phyloP scores from a whole-genome alignment of 202 grass and related monocot genomes.

The Panicum virgatum region DNA sequence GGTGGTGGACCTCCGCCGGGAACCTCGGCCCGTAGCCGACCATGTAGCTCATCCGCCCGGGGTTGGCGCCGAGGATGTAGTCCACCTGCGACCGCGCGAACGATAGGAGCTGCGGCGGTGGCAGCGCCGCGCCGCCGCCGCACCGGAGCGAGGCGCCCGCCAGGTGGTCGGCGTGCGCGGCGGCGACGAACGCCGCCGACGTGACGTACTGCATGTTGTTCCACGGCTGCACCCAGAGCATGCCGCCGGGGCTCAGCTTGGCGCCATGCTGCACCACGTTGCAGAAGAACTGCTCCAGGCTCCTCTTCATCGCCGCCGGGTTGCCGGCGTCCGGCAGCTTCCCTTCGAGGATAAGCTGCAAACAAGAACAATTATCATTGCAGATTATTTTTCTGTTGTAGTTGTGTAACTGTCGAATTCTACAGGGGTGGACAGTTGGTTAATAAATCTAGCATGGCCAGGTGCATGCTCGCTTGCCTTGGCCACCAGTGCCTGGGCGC shows the following conservation, averaged over 20 bases:
- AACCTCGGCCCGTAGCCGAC: constrained; percentile 54
- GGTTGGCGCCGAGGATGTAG: constrained; percentile 84
- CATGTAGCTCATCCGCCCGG: constrained; percentile 72
- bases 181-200: constrained; percentile 47
- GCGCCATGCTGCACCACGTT: constrained; percentile 48
- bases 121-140: constrained; percentile 23
- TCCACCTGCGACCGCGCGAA: constrained; percentile 58
- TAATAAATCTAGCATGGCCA: background rate
- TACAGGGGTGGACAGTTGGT: too few relatives aligned
- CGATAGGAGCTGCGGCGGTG: constrained; percentile 43
- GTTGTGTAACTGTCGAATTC: background rate
- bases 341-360: constrained; percentile 41
- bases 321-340: constrained; percentile 53
- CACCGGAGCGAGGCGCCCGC: constrained; percentile 40
- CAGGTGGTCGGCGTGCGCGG: constrained; percentile 59
- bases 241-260: constrained; percentile 66
- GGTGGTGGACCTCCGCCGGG: constrained; percentile 67
- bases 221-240: constrained; percentile 52
- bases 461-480: constrained; percentile 42
- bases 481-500: constrained; percentile 62
- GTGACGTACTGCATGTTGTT: constrained; percentile 66
- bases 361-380: background rate
- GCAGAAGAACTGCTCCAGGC: constrained; percentile 65
- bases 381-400: too few relatives aligned
- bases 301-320: constrained; percentile 3